Base-by-base conservation (phyloP, 1,139 yeast genomes). In the Casaregolazyma lundiana region DNA sequence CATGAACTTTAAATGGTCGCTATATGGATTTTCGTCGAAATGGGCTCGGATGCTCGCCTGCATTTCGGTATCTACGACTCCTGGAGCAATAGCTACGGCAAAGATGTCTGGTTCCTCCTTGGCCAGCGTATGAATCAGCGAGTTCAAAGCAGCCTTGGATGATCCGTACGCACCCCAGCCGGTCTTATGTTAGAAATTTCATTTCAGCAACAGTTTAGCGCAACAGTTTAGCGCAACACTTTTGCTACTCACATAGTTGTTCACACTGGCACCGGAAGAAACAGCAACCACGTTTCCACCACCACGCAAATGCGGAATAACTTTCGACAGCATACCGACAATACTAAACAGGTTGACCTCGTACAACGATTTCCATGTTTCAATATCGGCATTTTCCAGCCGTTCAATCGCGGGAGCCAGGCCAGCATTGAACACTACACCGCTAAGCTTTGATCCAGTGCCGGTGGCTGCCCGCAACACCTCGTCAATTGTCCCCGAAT, bases 161-260 rank as follows among this genome's bases (percentile, higher is more conserved):
- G 89, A 71, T 1, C 96, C 95, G 59, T 90, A 90, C 3, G 96
- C 95, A 32, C 84, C 82, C 96, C 96, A 89, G 9, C 90, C 89
- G 54, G 67, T 66, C 64, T 66, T 52, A 50, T 52, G 34, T 54
- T 15, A 54, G 18, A 9, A 9, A 32, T 20, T 15, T n/a, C 11
- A 9, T 16, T n/a, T 32, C 15, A 38, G 11, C 17, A 24, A 19
- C 29, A 38, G 21, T 17, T 35, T 15, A 6, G 29, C 11, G n/a
- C 9, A 8, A 16, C 19, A 4, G 17, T 11, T 38, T 6, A 35
- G 16, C 6, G 6, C 11, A 15, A 20, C 18, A 15, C 11, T 20
- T 41, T 21, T 16, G n/a, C 20, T 21, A 52, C 68, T 46, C 50
- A 63, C 69, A 58, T 79, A 80, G 15, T 79, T 69, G 39, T 70